phyloP scores from a whole-genome alignment of 1,284 basidiomycete genomes.

The Moesziomyces sp. region DNA sequence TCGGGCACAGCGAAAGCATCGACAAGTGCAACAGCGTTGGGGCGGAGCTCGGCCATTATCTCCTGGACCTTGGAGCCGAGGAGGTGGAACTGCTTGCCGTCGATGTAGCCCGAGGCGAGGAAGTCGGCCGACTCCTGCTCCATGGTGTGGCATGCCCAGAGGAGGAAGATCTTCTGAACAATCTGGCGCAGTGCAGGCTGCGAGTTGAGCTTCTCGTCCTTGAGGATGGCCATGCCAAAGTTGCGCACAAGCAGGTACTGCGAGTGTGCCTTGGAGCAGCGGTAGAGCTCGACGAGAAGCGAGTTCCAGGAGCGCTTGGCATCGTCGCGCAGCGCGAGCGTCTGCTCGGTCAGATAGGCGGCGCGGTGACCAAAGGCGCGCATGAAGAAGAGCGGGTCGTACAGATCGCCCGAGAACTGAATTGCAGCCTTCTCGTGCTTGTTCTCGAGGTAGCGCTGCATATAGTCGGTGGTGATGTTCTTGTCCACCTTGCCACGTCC shows the following conservation, averaged over 20 bases:
- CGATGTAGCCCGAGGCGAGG: constrained; percentile 68
- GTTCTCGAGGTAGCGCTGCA: constrained; percentile 65
- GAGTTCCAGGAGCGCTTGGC: constrained; percentile 68
- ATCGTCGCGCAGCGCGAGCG: constrained; percentile 67
- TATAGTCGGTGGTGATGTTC: constrained; percentile 67
- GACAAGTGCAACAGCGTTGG: constrained; percentile 64
- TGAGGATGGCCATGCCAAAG: constrained; percentile 68
- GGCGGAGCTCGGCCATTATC: constrained; percentile 65
- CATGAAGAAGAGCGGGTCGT: constrained; percentile 65
- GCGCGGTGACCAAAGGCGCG: constrained; percentile 69
- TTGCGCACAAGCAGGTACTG: constrained; percentile 66
- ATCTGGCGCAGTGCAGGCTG: constrained; percentile 67
- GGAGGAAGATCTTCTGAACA: constrained; percentile 64
- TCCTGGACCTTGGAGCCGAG: constrained; percentile 65
- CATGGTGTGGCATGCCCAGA: constrained; percentile 59
- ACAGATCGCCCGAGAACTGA: constrained; percentile 56
- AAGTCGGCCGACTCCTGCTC: constrained; percentile 67
- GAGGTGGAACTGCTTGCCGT: constrained; percentile 65
- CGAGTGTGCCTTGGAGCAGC: constrained; percentile 59
- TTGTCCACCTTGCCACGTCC: constrained; percentile 50
- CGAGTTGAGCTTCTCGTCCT: constrained; percentile 66
- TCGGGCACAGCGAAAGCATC: constrained; percentile 68
- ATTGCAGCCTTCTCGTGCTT: constrained; percentile 59
- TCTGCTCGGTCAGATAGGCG: constrained; percentile 67
- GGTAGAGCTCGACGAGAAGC: constrained; percentile 68